phyloP scores from a whole-genome alignment of 2,329 filamentous ascomycete species.

The Pyricularia sp. region DNA sequence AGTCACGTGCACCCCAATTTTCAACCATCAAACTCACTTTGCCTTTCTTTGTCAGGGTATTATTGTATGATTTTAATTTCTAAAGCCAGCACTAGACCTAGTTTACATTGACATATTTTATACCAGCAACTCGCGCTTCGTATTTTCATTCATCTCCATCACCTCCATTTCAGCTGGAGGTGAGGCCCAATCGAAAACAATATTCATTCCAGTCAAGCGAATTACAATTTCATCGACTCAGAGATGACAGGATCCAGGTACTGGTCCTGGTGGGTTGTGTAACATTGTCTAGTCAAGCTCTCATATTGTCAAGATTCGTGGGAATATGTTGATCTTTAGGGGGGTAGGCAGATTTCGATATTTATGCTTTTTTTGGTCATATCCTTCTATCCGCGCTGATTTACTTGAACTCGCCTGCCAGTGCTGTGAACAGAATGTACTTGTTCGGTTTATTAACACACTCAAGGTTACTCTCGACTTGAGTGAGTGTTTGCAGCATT shows the following conservation, averaged over 20 bases:
- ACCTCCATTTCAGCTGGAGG: not conserved
- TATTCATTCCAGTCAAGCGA: not conserved
- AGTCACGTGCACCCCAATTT: slow-evolving; percentile 4
- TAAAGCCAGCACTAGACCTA: too few relatives aligned
- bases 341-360: not conserved
- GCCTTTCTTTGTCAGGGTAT: not conserved
- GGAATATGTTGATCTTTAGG: not conserved
- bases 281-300: not conserved
- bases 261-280: not conserved
- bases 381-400: not conserved
- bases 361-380: not conserved
- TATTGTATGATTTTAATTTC: not conserved
- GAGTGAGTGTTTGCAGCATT: not conserved
- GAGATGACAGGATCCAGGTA: not conserved
- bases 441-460: not conserved
- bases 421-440: not conserved
- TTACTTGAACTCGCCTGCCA: not conserved
- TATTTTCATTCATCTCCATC: not conserved
- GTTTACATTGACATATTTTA: too few relatives aligned
- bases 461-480: not conserved
- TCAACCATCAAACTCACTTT: not conserved
- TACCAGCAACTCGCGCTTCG: too few relatives aligned
- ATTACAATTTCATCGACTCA: not conserved
- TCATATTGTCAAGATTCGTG: not conserved
- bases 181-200: not conserved